A percentile compares a stretch with the other conserved stretches of the same genome.
Evolutionary conservation across 2,329 filamentous ascomycete species (phyloP).

Genomic region (Acephala macrosclerotiorum): DNA sequence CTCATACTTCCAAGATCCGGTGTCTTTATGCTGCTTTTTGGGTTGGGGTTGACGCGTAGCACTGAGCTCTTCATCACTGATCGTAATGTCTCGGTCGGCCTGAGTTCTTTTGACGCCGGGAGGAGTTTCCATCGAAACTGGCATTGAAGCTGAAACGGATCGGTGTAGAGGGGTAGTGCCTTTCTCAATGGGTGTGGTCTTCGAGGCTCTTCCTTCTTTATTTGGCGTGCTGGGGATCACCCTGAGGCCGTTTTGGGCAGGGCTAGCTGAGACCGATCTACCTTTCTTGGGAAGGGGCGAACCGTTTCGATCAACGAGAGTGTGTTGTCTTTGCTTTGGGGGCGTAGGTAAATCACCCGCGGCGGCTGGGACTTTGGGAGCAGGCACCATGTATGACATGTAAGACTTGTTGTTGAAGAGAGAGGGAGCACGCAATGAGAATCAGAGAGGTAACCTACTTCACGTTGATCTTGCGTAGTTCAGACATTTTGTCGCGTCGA

Average conservation of each 20-base stretch:
- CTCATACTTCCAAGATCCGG: neutral
- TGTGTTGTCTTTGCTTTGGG: neutral
- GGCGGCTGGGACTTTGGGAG: neutral
- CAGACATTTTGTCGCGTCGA: neutral
- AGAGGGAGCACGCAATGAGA: neutral
- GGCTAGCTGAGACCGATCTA: neutral
- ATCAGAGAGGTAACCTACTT: neutral
- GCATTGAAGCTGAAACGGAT: neutral
- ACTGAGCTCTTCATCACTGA: neutral
- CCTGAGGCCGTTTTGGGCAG: neutral
- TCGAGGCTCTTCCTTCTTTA: neutral
- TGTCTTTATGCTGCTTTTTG: neutral
- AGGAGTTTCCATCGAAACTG: neutral
- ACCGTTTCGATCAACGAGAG: neutral
- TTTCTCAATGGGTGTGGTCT: neutral
- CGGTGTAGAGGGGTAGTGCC: neutral
- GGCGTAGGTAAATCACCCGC: neutral
- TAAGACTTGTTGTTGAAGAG: neutral
- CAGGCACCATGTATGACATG: neutral
- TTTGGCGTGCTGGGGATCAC: neutral
- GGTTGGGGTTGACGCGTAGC: neutral
- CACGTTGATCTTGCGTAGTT: neutral
- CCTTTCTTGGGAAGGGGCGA: neutral
- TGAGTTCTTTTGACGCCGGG: neutral
- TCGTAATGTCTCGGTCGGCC: neutral